Evolutionary conservation across 2,329 filamentous ascomycete genomes (phyloP).

Genomic region (Pestalotiopsis sp.): DNA sequence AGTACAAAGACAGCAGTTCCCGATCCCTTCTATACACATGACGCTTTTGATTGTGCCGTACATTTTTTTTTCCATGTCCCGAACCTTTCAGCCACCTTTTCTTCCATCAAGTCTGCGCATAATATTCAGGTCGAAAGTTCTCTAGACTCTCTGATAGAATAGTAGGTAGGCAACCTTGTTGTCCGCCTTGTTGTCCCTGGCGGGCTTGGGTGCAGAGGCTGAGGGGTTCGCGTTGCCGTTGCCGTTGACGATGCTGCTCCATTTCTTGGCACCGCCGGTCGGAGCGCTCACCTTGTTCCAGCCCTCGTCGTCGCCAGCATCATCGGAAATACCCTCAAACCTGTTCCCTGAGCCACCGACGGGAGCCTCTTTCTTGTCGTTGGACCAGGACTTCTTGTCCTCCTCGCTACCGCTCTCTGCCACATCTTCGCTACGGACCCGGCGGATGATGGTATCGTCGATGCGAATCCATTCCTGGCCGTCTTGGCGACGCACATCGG

Average conservation of each 20-base stretch:
- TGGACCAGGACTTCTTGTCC: conserved; percentile 68
- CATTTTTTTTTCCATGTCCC: not conserved
- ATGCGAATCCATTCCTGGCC: conserved; percentile 94
- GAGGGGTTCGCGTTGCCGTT: conserved; percentile 63
- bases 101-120: not conserved
- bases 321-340: conserved; percentile 69
- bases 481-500: conserved; percentile 93
- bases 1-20: not conserved
- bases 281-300: conserved; percentile 79
- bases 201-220: conserved; percentile 53
- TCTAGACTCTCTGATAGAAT: conserved; percentile 80
- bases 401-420: conserved; percentile 83
- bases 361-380: conserved; percentile 57
- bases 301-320: conserved; percentile 64
- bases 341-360: conserved; percentile 61
- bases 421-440: conserved; percentile 84
- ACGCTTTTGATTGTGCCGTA: not conserved
- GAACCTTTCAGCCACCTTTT: not conserved
- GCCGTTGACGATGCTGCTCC: conserved; percentile 69
- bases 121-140: not conserved
- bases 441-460: conserved; percentile 87
- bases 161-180: conserved; percentile 97
- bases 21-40: not conserved
- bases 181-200: conserved; percentile 72
- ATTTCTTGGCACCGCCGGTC: conserved; percentile 72